These are phyloP conservation scores for Talaromyces sp. DNA, from an alignment of 2,329 filamentous ascomycete genomes.

Conservation along the genomic window DNA sequence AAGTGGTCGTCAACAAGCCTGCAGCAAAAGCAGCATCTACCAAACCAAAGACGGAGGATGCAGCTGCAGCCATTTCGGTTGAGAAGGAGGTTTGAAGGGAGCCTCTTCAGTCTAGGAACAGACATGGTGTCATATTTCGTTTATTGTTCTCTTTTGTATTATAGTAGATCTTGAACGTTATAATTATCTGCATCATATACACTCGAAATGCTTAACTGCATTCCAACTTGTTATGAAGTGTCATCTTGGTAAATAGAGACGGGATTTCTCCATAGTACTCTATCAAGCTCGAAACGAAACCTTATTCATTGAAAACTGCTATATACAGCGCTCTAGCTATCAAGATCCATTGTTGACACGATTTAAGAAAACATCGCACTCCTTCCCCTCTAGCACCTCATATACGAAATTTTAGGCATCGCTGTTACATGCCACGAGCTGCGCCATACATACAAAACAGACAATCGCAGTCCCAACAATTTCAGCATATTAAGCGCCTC, in stretches of 20 bases:
- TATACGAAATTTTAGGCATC: neutral
- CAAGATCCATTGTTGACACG: slow-evolving; percentile 3
- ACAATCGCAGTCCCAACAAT: neutral
- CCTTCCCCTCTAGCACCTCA: slow-evolving; percentile 7
- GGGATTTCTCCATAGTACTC: too few species aligned
- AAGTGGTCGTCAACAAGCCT: slow-evolving; percentile 20
- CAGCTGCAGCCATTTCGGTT: neutral
- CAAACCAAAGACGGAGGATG: neutral
- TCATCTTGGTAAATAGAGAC: too few species aligned
- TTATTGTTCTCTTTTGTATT: neutral
- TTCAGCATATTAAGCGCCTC: slow-evolving; percentile 42
- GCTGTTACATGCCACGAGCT: slow-evolving; percentile 1
- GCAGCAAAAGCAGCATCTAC: neutral
- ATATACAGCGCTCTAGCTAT: slow-evolving; percentile 13
- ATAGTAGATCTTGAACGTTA: neutral
- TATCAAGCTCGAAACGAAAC: neutral
- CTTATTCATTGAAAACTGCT: slow-evolving; percentile 9
- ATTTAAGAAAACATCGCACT: neutral
- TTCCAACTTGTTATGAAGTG: too few species aligned
- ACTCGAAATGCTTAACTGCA: too few species aligned
- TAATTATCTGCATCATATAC: neutral
- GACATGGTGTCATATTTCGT: neutral
- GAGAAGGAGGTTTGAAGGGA: neutral
- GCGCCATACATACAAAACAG: neutral
- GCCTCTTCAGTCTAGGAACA: neutral